Evolutionary conservation across 805 yeast species (phyloP), one percentile per base, ranked within the genome.

Genomic region (Candida orba): DNA sequence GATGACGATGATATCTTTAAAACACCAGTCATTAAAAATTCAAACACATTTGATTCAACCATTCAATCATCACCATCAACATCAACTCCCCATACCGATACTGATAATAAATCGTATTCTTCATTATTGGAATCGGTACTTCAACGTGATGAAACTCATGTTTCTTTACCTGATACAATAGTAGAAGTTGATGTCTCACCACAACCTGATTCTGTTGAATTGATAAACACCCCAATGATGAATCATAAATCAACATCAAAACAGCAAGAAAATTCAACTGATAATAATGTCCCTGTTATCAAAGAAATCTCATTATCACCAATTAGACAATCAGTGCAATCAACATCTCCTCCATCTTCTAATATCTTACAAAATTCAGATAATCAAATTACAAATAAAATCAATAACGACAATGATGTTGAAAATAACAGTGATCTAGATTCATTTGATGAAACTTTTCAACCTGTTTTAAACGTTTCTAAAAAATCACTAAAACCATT

Each of bases 11-110:
- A 59, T 45, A 53, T 52, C 33, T 54, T 57, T 46, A 46, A 56
- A 46, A 55, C 65, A 23, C 59, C 63, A 40, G 49, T 46, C 36
- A 51, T 46, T 9, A 48, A 40, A 42, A 56, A 47, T 41, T 34
- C 47, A 22, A 51, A 45, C 18, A 36, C 14, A 22, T 49, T 41
- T 49, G 53, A 47, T 27, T 27, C 29, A 10, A 10, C 29, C 22
- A 20, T 27, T 27, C 13, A 27, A 10, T 20, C 22, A 20, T 20
- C 22, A 20, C 5, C 22, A 33, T 27, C 29, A 27, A 5, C 13
- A 9, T 27, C 12, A 27, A 27, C 13, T 13, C 9, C 13, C 13
- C 29, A 27, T 27, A 10, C 13, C 13, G 3, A 27, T 13, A 27
- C 13, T 13, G 10, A 20, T 20, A 20, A 20, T 20, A 20, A 20